Evolutionary conservation across 352 stramenopile genomes (phyloP), one percentile per base, ranked within the genome.

Genomic region (Phytophthora agathidicida): DNA sequence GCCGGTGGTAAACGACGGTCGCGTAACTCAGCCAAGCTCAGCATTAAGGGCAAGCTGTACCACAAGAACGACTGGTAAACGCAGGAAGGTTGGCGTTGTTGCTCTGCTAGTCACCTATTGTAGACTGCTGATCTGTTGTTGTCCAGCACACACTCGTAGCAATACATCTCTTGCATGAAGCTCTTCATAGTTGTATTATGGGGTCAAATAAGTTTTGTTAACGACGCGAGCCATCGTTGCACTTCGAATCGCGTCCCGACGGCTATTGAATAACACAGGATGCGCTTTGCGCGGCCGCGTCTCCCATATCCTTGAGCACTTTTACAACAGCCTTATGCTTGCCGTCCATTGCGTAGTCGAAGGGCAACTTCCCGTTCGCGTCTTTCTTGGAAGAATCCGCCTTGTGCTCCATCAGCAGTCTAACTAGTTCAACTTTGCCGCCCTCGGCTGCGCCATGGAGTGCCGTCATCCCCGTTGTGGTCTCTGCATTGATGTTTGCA

Each of bases 321-420:
- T 97, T 97, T 55, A 95, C 78, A 22, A 97, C 87, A 35, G 86
- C 83, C 58, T 95, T 97, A 75, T 98, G 89, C 48, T 98, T 96
- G 54, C 90, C 88, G 47, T 92, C 89, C 73, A 96, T 93, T 20
- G 92, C 91, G 50, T 97, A 91, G 57, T 98, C 91, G 55, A 96
- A 98, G 24, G 92, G 71, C 19, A 94, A 87, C 61, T 98, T 98
- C 17, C 85, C 92, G 45, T 95, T 94, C 9, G 83, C 69, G 61
- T 98, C 91, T 56, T 96, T 94, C 65, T 93, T 90, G 35, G 75
- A 66, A 17, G 85, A 95, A 70, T 97, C 85, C 47, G 82, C 89
- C 68, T 94, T 95, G 47, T 89, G 74, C 52, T 97, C 84, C 85
- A 98, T 97, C 28, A 98, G 65, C 17, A 97, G 72, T 65, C 88